Percentiles rank a stretch among this genome's conserved stretches.
Evolutionary conservation across 495 filamentous ascomycete species (phyloP).

Genomic region (Penicillium coprophilum): DNA sequence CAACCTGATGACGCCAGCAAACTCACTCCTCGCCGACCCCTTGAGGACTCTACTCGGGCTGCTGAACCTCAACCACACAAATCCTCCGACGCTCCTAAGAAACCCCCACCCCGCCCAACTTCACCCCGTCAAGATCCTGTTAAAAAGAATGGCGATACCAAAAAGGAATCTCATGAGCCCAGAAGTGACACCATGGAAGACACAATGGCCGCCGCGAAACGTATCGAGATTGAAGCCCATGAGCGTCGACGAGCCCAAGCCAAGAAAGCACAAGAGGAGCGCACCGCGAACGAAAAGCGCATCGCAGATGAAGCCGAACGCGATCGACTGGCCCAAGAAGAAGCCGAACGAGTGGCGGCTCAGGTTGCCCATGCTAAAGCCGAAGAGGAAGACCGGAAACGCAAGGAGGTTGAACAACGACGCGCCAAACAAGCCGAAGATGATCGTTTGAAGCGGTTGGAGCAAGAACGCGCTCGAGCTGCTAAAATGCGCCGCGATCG

Average conservation of each 20-base stretch:
- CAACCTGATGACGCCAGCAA: slow-evolving; percentile 30
- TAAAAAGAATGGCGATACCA: slow-evolving; percentile 29
- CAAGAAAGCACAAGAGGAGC: slow-evolving; percentile 19
- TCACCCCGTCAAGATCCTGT: slow-evolving; percentile 23
- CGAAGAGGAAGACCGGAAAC: slow-evolving; percentile 53
- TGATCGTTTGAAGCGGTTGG: slow-evolving; percentile 52
- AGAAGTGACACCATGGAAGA: slow-evolving; percentile 30
- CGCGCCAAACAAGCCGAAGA: slow-evolving; percentile 54
- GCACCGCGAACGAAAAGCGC: slow-evolving; percentile 28
- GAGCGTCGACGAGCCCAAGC: slow-evolving; percentile 39
- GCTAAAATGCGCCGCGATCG: slow-evolving; percentile 50
- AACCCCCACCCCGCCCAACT: slow-evolving; percentile 13
- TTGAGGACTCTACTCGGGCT: slow-evolving; percentile 21
- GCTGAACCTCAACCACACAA: slow-evolving; percentile 17
- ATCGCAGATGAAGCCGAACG: slow-evolving; percentile 49
- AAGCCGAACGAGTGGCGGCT: slow-evolving; percentile 45
- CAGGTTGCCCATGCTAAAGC: slow-evolving; percentile 48
- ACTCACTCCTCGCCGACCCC: slow-evolving; percentile 25
- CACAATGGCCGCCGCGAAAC: slow-evolving; percentile 31
- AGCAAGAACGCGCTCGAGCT: slow-evolving; percentile 57
- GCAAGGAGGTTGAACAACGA: slow-evolving; percentile 53
- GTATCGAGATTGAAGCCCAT: slow-evolving; percentile 41
- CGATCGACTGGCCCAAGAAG: slow-evolving; percentile 41
- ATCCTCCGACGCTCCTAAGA: slow-evolving; percentile 19
- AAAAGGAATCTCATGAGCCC: slow-evolving; percentile 31